Evolutionary conservation across 768 basidiomycete species (phyloP).

Genomic region (Inosperma sp.): DNA sequence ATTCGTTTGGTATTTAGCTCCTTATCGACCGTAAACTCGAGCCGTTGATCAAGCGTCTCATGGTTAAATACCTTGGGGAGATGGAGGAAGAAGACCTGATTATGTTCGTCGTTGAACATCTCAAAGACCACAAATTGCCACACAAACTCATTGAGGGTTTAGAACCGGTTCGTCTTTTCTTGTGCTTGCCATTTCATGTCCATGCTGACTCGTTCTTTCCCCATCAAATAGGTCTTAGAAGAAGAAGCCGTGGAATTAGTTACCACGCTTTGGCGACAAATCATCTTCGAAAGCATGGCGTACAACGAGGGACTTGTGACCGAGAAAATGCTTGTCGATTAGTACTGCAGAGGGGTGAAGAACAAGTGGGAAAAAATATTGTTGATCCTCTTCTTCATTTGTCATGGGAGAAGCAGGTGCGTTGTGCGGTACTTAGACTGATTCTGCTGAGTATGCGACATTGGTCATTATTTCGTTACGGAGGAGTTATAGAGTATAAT

Average conservation of each 20-base stretch:
- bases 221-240: conserved; percentile 67
- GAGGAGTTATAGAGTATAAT: neutral
- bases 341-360: neutral
- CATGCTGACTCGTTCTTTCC: conserved; percentile 7
- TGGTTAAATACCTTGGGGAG: conserved; percentile 86
- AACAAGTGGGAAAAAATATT: neutral
- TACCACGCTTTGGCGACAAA: conserved; percentile 82
- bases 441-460: conserved; percentile 10
- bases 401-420: conserved; percentile 12
- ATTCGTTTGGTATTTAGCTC: conserved; percentile 37
- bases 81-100: conserved; percentile 91
- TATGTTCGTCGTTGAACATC: conserved; percentile 89
- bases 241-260: conserved; percentile 83
- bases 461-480: neutral
- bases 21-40: conserved; percentile 85
- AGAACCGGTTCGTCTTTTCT: conserved; percentile 68
- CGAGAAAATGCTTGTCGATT: conserved; percentile 79
- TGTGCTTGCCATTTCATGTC: neutral
- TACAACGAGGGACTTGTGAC: conserved; percentile 87
- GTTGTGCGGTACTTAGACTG: conserved; percentile 11
- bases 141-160: conserved; percentile 84
- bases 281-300: conserved; percentile 94
- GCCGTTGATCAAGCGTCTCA: conserved; percentile 74
- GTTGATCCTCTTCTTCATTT: conserved; percentile 4
- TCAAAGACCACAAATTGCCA: conserved; percentile 86